These are phyloP conservation scores for Flaveria brownii DNA, from an alignment of 129 eudicot genomes.

Conservation along the genomic window DNA sequence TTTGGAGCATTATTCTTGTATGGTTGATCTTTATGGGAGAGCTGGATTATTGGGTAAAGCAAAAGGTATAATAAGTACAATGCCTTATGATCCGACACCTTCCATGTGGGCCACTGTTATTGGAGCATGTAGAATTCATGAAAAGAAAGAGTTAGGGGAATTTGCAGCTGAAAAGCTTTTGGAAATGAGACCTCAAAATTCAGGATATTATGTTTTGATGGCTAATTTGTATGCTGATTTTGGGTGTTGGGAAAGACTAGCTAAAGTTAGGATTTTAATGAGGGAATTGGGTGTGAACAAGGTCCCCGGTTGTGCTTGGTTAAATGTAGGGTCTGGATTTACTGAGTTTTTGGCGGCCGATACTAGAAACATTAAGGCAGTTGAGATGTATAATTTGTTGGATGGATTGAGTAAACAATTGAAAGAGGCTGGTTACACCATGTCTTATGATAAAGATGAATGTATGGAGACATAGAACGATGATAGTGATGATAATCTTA, in stretches of 20 bases:
- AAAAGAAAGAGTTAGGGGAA: conserved; percentile 46
- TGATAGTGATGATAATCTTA: background rate
- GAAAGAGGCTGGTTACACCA: conserved; percentile 48
- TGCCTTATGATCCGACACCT: conserved; percentile 59
- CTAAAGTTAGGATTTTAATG: conserved; percentile 53
- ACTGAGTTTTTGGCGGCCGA: conserved; percentile 49
- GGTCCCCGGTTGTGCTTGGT: conserved; percentile 70
- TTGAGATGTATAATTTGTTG: conserved; percentile 53
- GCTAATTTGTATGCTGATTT: conserved; percentile 71
- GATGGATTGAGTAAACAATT: conserved; percentile 51
- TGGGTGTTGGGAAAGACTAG: conserved; percentile 56
- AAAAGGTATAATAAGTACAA: conserved; percentile 39
- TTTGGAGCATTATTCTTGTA: conserved; percentile 68
- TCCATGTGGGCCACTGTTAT: conserved; percentile 80
- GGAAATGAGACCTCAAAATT: conserved; percentile 49
- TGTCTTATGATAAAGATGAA: conserved; percentile 39
- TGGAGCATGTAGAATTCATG: conserved; percentile 58
- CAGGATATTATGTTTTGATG: conserved; percentile 67
- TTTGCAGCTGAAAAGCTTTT: conserved; percentile 58
- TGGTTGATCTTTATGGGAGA: conserved; percentile 76
- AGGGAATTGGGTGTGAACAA: conserved; percentile 69
- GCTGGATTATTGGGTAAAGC: conserved; percentile 56
- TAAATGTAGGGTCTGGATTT: conserved; percentile 52
- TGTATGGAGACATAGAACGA: conserved; percentile 9
- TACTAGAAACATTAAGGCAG: conserved; percentile 32